Evolutionary conservation across 1,284 basidiomycete species (phyloP).

Genomic region (Entoloma clypeatum): DNA sequence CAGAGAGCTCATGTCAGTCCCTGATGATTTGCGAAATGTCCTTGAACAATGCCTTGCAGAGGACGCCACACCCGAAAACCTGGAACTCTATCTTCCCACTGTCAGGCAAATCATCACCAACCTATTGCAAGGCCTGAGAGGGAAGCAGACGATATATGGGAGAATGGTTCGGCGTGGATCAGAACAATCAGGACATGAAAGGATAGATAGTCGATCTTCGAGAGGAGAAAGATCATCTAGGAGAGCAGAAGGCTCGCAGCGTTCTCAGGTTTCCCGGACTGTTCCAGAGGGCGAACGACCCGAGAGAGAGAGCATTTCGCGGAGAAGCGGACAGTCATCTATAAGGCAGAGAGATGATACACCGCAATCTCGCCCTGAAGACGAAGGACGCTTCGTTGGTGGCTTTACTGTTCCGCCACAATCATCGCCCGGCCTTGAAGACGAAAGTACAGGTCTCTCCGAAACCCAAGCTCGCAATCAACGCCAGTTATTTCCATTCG

Average conservation of each 20-base stretch:
- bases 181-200: slow-evolving; percentile 44
- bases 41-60: slow-evolving; percentile 91
- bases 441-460: slow-evolving; percentile 16
- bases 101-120: slow-evolving; percentile 93
- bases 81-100: slow-evolving; percentile 87
- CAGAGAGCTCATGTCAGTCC: slow-evolving; percentile 87
- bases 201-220: slow-evolving; percentile 50
- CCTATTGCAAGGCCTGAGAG: slow-evolving; percentile 86
- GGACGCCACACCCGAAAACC: slow-evolving; percentile 81
- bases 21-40: slow-evolving; percentile 83
- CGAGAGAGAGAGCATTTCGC: slow-evolving; percentile 25
- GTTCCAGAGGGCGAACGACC: slow-evolving; percentile 27
- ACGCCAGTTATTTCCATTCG: slow-evolving; percentile 9
- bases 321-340: slow-evolving; percentile 31
- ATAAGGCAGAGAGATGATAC: slow-evolving; percentile 30
- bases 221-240: slow-evolving; percentile 37
- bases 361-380: slow-evolving; percentile 29
- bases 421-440: slow-evolving; percentile 17
- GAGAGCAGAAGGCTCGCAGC: slow-evolving; percentile 39
- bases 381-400: slow-evolving; percentile 45
- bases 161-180: slow-evolving; percentile 56
- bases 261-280: slow-evolving; percentile 42
- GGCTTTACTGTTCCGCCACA: slow-evolving; percentile 41
- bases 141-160: slow-evolving; percentile 83
- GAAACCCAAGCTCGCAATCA: slow-evolving; percentile 18